Base-by-base conservation (phyloP, 140 eudicot genomes). In the Erigeron philadelphicus region DNA sequence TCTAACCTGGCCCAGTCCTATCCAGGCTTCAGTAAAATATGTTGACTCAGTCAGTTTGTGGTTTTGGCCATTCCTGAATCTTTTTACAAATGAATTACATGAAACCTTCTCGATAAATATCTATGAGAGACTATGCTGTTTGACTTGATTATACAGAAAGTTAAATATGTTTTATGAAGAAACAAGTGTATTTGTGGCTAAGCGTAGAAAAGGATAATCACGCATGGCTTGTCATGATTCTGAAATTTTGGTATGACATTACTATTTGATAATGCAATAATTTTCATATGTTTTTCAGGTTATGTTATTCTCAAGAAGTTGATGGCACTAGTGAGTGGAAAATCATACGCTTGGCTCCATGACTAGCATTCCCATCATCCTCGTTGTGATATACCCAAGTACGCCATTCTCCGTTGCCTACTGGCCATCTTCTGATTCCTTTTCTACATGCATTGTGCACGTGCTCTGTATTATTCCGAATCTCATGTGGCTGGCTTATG, bases 321-420 rank as follows among this genome's bases (percentile, higher is more conserved):
- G 82, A 85, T 46, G 90, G 84, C 70, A 80, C 66, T 72, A 76
- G 16, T 54, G 44, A 1, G 15, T 93, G 99, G 99, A 78, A 71
- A 50, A 79, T 93, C 53, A 87, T 78, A 31, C 87, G 96, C 17
- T 76, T 92, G 95, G 93, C 98, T 68, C 98, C 98, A 19, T 86
- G 87, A 92, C 88, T 84, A 77, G 73, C 76, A 59, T 50, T 66
- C 66, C 25, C 60, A 55, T 50, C 70, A 53, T 85, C 91, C 43
- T 75, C 84, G 19, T 82, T 82, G 55, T 87, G 70, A 82, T 68
- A 75, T 25, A 31, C 52, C 35, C 35, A 47, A 48, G 68, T 57
- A 54, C 9, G 72, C 55, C 40, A 9, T 35, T 66, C 60, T 17
- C 40, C 53, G 18, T 55, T 55, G 43, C 75, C 73, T 43, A 41